Evolutionary conservation across 83 land plant species (phyloP).

Genomic region (Picea mariana): DNA sequence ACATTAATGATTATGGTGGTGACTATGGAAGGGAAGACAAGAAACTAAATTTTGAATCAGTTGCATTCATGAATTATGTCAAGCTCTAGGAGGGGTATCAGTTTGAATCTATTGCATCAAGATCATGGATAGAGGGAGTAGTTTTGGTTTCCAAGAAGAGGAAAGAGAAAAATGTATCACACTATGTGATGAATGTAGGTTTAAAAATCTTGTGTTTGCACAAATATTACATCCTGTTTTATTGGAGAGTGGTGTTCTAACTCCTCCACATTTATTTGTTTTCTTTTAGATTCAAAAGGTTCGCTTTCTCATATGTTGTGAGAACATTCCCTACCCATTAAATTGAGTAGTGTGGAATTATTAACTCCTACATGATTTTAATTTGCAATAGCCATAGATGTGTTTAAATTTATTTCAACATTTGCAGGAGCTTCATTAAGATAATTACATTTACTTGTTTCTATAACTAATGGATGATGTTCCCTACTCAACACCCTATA

Average conservation of each 20-base stretch:
- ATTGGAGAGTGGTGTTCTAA: constrained; percentile 35
- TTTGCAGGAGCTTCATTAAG: too few relatives aligned
- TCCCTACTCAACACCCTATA: too few relatives aligned
- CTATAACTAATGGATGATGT: too few relatives aligned
- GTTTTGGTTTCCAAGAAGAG: constrained; percentile 41
- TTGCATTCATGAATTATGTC: neutral
- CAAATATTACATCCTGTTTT: constrained; percentile 71
- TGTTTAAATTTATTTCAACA: too few relatives aligned
- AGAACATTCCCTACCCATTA: too few relatives aligned
- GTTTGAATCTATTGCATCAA: constrained; percentile 26
- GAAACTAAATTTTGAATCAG: constrained; percentile 15
- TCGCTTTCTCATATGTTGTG: too few relatives aligned
- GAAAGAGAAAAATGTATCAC: constrained; percentile 75
- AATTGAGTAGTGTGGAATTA: too few relatives aligned
- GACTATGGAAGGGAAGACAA: constrained; percentile 4
- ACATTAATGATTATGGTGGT: neutral
- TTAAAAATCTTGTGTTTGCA: constrained; percentile 63
- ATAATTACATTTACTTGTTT: too few relatives aligned
- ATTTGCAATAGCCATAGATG: too few relatives aligned
- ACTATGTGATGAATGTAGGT: constrained; percentile 69
- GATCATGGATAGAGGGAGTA: constrained; percentile 23
- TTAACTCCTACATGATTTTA: too few relatives aligned
- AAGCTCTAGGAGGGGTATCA: constrained; percentile 13
- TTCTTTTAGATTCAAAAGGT: too few relatives aligned
- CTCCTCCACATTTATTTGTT: too few relatives aligned